phyloP scores from a whole-genome alignment of 164 flowering plant species.

The Cinnamomum micranthum region DNA sequence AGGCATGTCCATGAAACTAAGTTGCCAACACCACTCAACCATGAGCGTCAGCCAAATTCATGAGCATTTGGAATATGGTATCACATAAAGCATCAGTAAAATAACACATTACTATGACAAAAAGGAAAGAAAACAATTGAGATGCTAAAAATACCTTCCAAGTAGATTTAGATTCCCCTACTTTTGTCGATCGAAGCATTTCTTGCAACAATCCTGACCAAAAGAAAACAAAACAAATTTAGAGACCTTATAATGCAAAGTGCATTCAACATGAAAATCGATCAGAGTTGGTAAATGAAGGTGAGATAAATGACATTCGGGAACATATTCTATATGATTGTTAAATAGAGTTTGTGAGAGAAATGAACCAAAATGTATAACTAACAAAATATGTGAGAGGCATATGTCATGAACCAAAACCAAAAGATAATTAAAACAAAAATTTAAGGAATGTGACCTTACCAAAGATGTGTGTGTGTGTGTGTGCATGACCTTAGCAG shows the following conservation, averaged over 20 bases:
- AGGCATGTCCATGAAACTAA: too few relatives aligned
- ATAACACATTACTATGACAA: not conserved
- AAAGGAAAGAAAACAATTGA: not conserved
- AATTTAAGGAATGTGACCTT: too few relatives aligned
- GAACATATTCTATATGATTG: not conserved
- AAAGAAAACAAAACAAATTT: not conserved
- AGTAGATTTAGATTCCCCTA: constrained; percentile 61
- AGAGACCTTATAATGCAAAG: not conserved
- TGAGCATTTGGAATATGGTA: too few relatives aligned
- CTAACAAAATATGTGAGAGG: not conserved
- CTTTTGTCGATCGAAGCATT: constrained; percentile 87
- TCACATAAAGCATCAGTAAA: not conserved
- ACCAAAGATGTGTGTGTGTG: not conserved
- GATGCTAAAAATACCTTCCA: constrained; percentile 73
- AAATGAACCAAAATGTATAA: not conserved
- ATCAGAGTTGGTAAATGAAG: not conserved
- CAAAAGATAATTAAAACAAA: too few relatives aligned
- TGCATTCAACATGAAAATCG: not conserved
- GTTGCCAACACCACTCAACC: too few relatives aligned
- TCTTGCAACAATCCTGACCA: constrained; percentile 78
- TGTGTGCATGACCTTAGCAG: not conserved
- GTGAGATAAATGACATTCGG: not conserved
- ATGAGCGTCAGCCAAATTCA: too few relatives aligned
- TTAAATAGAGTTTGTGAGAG: not conserved
- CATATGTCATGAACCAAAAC: too few relatives aligned